Evolutionary conservation across 306 rosid species (phyloP), one percentile per base, ranked within the genome.

Genomic region (Albizia julibrissin): DNA sequence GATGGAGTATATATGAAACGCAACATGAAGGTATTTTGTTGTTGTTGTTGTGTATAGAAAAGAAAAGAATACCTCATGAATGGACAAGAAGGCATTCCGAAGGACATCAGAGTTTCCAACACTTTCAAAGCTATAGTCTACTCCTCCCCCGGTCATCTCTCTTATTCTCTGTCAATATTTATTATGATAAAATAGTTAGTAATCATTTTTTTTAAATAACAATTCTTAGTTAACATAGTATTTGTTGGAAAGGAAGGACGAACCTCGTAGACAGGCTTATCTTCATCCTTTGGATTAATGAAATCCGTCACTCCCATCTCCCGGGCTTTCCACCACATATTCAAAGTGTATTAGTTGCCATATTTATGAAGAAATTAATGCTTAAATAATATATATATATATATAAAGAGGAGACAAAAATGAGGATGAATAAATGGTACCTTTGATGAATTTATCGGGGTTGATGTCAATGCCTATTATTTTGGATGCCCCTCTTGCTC

Each of bases 391-490:
- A 47, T 47, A 47, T 2, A 47, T 15, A 47, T 13, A 4, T 0
- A 47, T 12, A 47, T 3, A 22, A n/a, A 21, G 13, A 10, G 66
- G 66, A 24, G 66, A 22, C 33, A 59, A 59, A 4, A 59, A 59
- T 24, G 29, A 29, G 50, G 18, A 62, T 27, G 15, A 62, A 27
- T 2, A 0, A 1, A 2, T 0, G 37, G 72, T 47, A 89, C 97
- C 95, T 87, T 16, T 89, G 74, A 29, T 75, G 85, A 87, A 88
- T 77, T 95, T 95, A 1, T 49, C 82, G 12, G 93, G 85, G 62
- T 95, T 93, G 77, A 90, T 88, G 82, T 95, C 98, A 4, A 95
- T 90, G 0, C 98, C 98, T 37, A 95, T 90, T 52, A 93, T 88
- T 83, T 74, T 95, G 42, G 95, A 90, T 49, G 90, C 97, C 26